Conservation (phyloP, 352 stramenopile species). For the Pythium graminicola region DNA sequence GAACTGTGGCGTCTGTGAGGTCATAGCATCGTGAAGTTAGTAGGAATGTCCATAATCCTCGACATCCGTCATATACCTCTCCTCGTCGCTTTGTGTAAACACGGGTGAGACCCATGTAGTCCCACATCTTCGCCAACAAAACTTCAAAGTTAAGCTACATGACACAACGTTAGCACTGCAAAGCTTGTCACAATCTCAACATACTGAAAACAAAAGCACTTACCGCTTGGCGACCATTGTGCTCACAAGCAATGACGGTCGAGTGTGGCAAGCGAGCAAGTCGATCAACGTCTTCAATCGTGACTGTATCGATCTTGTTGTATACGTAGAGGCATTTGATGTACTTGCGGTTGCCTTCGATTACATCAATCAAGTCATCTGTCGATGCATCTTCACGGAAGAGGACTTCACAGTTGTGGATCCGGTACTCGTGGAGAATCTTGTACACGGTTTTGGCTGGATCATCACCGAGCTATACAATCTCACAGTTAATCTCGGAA, state of each 20-base stretch:
- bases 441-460: conserved; percentile 87
- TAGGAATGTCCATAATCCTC: background rate
- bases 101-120: conserved; percentile 87
- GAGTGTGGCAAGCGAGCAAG: conserved; percentile 95
- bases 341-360: conserved; percentile 98
- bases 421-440: conserved; percentile 95
- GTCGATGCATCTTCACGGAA: conserved; percentile 96
- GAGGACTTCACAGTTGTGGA: conserved; percentile 97
- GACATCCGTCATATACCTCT: conserved; percentile 36
- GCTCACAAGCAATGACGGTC: conserved; percentile 93
- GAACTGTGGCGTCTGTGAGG: conserved; percentile 54
- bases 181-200: background rate
- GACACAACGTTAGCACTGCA: background rate
- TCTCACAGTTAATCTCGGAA: no score
- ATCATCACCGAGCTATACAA: conserved; percentile 70
- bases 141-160: conserved; percentile 95
- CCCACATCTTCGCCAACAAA: conserved; percentile 84
- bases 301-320: conserved; percentile 99
- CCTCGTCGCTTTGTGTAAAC: conserved; percentile 87
- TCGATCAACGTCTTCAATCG: conserved; percentile 98
- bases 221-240: conserved; percentile 67
- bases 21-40: conserved; percentile 3
- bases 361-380: conserved; percentile 98
- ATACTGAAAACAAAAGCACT: background rate
- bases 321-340: conserved; percentile 99